Evolutionary conservation across 257 asterid genomes (phyloP), one percentile per base, ranked within the genome.

Genomic region (Haberlea rhodopensis): DNA sequence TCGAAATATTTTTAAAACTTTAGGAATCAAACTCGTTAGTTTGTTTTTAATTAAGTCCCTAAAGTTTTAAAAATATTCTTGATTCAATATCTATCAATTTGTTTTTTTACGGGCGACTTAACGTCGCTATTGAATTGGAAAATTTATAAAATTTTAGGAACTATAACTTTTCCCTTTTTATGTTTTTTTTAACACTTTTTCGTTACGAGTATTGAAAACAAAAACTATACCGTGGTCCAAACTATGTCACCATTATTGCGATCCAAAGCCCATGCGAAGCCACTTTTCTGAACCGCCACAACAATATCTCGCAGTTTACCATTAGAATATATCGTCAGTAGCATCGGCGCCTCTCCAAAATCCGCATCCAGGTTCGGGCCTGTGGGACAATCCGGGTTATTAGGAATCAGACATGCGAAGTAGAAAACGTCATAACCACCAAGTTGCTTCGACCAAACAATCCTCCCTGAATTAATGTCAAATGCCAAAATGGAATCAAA

Each of bases 301-400:
- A 78, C 97, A 16, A 86, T 80, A 8, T 88, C 91, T 0, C 77
- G 78, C 15, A 37, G 6, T 15, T 75, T 69, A 24, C 88, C 78
- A 3, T 76, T 73, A 0, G 70, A 48, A 0, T 21, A 1, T 0
- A 88, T 76, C 0, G 67, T 77, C 20, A 86, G 73, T 34, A 82
- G 60, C 96, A 90, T 88, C 0, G 96, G 91, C 0, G 95, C 95
- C 81, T 90, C 96, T 2, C 97, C 95, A 25, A 88, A 88, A 29
- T 90, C 89, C 0, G 91, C 97, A 73, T 88, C 96, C 77, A 74
- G 16, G 40, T 84, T 88, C 0, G 96, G 97, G 9, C 94, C 94
- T 0, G 85, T 70, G 2, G 88, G 94, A 53, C 91, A 85, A n/a
- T 84, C 86, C 0, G 87, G 90, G 62, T 75, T 90, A 18, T 84